Conservation (phyloP, 78 protist species). For the Fonticula alba region DNA sequence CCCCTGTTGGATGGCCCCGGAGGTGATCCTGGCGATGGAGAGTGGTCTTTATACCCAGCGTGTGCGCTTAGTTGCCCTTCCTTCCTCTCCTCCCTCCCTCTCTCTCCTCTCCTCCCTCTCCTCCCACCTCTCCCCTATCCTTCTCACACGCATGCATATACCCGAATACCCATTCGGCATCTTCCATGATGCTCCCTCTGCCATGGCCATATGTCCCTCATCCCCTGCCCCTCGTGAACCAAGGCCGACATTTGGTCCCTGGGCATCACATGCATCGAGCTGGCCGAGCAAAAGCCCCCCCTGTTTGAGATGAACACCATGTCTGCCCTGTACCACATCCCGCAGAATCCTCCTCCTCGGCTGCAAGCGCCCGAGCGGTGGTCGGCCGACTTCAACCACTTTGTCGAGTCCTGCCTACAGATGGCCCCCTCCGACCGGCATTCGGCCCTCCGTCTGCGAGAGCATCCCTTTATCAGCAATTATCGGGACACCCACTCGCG, state of each 20-base stretch:
- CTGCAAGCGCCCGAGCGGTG: constrained; percentile 28
- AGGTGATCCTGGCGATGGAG: constrained; percentile 16
- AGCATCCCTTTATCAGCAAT: too few species aligned
- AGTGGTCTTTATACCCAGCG: neutral
- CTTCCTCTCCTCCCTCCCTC: too few species aligned
- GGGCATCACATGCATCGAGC: neutral
- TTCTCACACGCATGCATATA: too few species aligned
- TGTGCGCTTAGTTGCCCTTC: too few species aligned
- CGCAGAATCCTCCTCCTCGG: constrained; percentile 41
- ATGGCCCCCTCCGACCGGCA: constrained; percentile 55
- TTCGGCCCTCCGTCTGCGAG: constrained; percentile 7
- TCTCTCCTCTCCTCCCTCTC: too few species aligned
- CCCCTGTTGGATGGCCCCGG: constrained; percentile 79
- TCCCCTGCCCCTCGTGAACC: too few species aligned
- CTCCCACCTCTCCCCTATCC: too few species aligned
- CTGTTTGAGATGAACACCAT: neutral
- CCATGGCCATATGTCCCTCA: too few species aligned
- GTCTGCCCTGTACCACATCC: constrained; percentile 15
- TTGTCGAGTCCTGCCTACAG: constrained; percentile 40
- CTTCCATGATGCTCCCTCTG: too few species aligned
- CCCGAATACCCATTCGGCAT: too few species aligned
- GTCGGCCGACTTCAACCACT: constrained; percentile 46
- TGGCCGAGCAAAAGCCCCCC: neutral
- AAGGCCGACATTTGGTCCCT: neutral
- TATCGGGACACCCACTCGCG: too few species aligned